Evolutionary conservation across 306 rosid species (phyloP), one percentile per base, ranked within the genome.

Genomic region (Abrus precatorius): DNA sequence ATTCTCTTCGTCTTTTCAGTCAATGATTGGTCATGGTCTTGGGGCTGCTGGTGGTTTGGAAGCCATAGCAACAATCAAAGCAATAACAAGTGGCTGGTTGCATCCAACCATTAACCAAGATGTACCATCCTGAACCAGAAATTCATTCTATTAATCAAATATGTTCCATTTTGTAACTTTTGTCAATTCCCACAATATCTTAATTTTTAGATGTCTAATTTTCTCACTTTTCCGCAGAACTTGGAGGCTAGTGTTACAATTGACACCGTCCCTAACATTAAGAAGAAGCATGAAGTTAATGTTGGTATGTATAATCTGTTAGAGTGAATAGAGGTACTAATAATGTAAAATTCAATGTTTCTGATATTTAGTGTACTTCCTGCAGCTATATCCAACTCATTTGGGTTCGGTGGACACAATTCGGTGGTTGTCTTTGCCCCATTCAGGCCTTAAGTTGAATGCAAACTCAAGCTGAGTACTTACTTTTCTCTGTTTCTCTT

Each of bases 11-110:
- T 13, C 14, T 2, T 40, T 86, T 62, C 89, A 92, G 94, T 92
- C 97, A 38, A 84, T 92, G 94, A 92, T 85, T 59, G 97, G 94
- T n/a, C 94, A 92, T 80, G 86, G 91, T 79, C 94, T 92, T 38
- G 97, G 94, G 3, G 97, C 97, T 79, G 85, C 94, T 69, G 97
- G 94, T 75, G 94, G 92, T 53, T 82, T 92, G 86, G 97, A 90
- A 87, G 97, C 94, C 74, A 83, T 92, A 71, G 90, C 91, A 78
- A 90, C 92, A 28, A 90, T 92, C 20, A 88, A 90, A 85, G 92
- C 97, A 77, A 92, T 92, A 43, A 87, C 79, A 68, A 90, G 88
- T 7, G 90, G 97, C 11, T 90, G 92, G 97, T 57, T 92, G 72
- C 97, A 92, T 79, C 97, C 97, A 75, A 84, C 88, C n/a, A 87